Percentiles rank a stretch among this genome's conserved stretches.
Conservation (phyloP, 2,329 filamentous ascomycete species). For the Thermomyces lanuginosus region DNA sequence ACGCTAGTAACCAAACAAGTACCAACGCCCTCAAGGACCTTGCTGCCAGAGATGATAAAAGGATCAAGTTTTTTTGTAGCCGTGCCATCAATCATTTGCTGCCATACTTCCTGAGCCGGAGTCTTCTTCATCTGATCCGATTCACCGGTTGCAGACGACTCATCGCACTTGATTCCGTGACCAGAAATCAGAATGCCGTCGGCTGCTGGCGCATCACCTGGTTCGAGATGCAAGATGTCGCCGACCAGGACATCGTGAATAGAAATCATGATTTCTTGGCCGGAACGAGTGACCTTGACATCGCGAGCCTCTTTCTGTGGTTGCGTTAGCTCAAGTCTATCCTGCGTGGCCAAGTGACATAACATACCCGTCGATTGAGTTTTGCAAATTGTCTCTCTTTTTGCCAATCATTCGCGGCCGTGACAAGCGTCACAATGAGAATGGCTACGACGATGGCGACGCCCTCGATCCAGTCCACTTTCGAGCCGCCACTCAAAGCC, state of each 20-base stretch:
- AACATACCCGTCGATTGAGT: conserved; percentile 36
- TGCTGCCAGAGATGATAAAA: conserved; percentile 66
- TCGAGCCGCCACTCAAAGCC: conserved; percentile 35
- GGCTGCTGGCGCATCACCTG: conserved; percentile 53
- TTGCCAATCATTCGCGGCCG: conserved; percentile 50
- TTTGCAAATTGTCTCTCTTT: conserved; percentile 50
- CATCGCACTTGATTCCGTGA: conserved; percentile 53
- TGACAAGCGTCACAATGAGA: conserved; percentile 46
- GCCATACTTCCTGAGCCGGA: conserved; percentile 42
- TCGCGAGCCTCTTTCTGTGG: conserved; percentile 46
- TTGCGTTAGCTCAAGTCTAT: conserved; percentile 2
- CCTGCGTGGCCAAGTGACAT: not conserved
- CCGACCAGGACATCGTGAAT: conserved; percentile 53
- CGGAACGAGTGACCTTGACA: conserved; percentile 51
- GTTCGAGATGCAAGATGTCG: conserved; percentile 52
- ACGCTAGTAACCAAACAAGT: conserved; percentile 60
- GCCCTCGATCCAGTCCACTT: conserved; percentile 50
- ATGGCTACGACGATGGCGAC: conserved; percentile 52
- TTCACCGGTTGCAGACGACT: conserved; percentile 58
- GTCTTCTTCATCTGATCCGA: conserved; percentile 57
- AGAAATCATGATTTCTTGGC: conserved; percentile 46
- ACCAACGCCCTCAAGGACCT: conserved; percentile 61
- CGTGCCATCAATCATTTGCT: conserved; percentile 36
- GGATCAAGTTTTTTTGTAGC: conserved; percentile 44
- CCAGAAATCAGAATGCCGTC: conserved; percentile 54